These are phyloP conservation scores for Lasiosphaeris hirsuta DNA, from an alignment of 495 filamentous ascomycete genomes.

Conservation along the genomic window DNA sequence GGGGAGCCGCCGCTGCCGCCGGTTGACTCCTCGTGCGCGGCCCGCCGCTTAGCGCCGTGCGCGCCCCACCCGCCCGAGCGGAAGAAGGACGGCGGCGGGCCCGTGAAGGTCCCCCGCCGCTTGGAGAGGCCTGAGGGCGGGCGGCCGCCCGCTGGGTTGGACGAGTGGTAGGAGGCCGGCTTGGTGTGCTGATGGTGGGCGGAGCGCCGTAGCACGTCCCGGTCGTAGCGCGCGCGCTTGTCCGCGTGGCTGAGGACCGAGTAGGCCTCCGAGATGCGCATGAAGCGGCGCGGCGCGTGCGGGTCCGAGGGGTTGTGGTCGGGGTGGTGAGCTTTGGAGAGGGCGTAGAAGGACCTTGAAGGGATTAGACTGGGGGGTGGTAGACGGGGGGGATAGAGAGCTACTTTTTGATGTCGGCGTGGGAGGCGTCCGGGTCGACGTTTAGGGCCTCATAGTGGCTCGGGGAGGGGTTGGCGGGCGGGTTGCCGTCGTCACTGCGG, in stretches of 20 bases:
- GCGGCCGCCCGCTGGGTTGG: conserved; percentile 61
- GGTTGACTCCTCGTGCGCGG: conserved; percentile 42
- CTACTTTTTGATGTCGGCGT: conserved; percentile 81
- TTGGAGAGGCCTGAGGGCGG: conserved; percentile 77
- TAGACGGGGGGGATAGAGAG: conserved; percentile 4
- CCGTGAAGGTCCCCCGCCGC: conserved; percentile 68
- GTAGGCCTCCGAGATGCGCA: conserved; percentile 85
- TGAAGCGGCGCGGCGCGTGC: conserved; percentile 70
- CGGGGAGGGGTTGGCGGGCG: conserved; percentile 23
- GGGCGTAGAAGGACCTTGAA: conserved; percentile 77
- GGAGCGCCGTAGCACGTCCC: conserved; percentile 48
- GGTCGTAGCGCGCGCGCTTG: conserved; percentile 78
- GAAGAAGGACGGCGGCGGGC: conserved; percentile 88
- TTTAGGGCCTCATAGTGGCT: conserved; percentile 84
- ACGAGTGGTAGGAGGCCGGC: conserved; percentile 46
- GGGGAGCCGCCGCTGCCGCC: conserved; percentile 24
- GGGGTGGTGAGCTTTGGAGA: conserved; percentile 91
- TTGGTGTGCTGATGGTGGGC: conserved; percentile 20
- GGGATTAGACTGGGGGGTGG: background rate
- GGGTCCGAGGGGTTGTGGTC: conserved; percentile 82
- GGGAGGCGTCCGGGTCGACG: conserved; percentile 62
- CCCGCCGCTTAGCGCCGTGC: conserved; percentile 46
- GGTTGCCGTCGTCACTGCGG: conserved; percentile 29
- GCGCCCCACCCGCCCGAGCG: conserved; percentile 68
- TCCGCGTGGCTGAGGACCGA: conserved; percentile 64